phyloP scores from a whole-genome alignment of 257 asterid species.

The Solanum clarkiae region DNA sequence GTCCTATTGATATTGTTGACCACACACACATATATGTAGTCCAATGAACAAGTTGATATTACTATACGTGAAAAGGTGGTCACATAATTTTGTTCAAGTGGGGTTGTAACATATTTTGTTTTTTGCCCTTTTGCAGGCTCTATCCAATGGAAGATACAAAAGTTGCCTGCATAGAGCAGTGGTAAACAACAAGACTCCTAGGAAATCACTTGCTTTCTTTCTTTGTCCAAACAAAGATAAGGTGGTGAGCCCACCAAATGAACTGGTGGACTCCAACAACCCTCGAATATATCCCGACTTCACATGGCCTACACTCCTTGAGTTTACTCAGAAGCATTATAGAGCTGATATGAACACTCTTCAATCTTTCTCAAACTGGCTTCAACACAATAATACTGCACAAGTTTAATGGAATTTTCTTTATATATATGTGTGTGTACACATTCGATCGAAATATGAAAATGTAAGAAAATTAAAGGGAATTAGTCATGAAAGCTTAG shows the following conservation, averaged over 20 bases:
- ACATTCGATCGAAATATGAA: background rate
- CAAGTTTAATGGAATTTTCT: background rate
- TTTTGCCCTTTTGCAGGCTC: slow-evolving; percentile 44
- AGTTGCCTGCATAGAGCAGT: slow-evolving; percentile 94
- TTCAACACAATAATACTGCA: slow-evolving; percentile 2
- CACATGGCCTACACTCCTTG: slow-evolving; percentile 58
- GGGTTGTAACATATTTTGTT: background rate
- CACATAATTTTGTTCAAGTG: background rate
- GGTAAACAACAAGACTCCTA: slow-evolving; percentile 59
- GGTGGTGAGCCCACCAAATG: slow-evolving; percentile 76
- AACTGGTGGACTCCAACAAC: slow-evolving; percentile 58
- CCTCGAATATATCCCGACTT: slow-evolving; percentile 81
- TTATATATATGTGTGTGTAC: background rate
- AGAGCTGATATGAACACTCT: slow-evolving; percentile 91
- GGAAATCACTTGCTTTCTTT: slow-evolving; percentile 90
- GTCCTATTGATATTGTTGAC: background rate
- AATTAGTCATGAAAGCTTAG: background rate
- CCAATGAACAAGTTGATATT: background rate
- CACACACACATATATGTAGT: background rate
- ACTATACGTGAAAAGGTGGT: background rate
- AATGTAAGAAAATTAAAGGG: background rate
- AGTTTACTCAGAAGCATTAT: slow-evolving; percentile 83
- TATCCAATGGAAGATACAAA: slow-evolving; percentile 77
- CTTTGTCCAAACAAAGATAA: slow-evolving; percentile 73
- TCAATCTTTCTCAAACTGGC: slow-evolving; percentile 53